phyloP scores from a whole-genome alignment of 495 filamentous ascomycete species.

The Oleoguttula mirabilis region DNA sequence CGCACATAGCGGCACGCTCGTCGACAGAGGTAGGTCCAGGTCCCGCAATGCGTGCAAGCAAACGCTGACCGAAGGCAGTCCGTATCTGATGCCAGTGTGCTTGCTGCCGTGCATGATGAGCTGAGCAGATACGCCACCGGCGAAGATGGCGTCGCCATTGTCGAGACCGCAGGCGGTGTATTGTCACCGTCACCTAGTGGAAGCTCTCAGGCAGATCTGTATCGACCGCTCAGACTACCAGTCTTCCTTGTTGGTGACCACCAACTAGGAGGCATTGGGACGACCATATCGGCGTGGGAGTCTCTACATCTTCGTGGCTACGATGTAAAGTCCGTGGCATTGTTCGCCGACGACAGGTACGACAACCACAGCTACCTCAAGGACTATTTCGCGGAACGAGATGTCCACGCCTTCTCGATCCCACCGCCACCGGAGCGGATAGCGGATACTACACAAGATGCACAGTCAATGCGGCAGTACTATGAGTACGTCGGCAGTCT shows the following conservation, averaged over 20 bases:
- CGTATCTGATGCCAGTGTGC: conserved; percentile 38
- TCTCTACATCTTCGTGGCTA: conserved; percentile 61
- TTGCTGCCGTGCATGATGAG: conserved; percentile 36
- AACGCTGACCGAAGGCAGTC: conserved; percentile 19
- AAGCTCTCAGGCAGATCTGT: conserved; percentile 63
- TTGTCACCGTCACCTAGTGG: conserved; percentile 62
- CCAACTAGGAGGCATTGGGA: conserved; percentile 59
- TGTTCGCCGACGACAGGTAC: conserved; percentile 51
- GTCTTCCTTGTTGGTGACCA: conserved; percentile 61
- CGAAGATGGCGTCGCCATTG: conserved; percentile 38
- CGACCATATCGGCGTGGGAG: conserved; percentile 64
- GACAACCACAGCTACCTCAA: conserved; percentile 52
- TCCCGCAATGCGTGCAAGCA: background rate
- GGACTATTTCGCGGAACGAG: conserved; percentile 48
- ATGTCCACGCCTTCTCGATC: conserved; percentile 42
- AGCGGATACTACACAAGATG: conserved; percentile 30
- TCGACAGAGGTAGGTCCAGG: conserved; percentile 5
- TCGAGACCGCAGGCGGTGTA: conserved; percentile 69
- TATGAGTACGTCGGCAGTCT: conserved; percentile 40
- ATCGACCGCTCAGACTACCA: conserved; percentile 55
- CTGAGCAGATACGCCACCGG: conserved; percentile 33
- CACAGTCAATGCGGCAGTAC: conserved; percentile 45
- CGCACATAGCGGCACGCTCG: conserved; percentile 50
- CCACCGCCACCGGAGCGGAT: conserved; percentile 40
- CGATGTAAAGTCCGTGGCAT: conserved; percentile 51